Percentiles rank a stretch among this genome's conserved stretches.
Conservation (phyloP, 2,329 filamentous ascomycete genomes). For the Ramularia collo-cygni region DNA sequence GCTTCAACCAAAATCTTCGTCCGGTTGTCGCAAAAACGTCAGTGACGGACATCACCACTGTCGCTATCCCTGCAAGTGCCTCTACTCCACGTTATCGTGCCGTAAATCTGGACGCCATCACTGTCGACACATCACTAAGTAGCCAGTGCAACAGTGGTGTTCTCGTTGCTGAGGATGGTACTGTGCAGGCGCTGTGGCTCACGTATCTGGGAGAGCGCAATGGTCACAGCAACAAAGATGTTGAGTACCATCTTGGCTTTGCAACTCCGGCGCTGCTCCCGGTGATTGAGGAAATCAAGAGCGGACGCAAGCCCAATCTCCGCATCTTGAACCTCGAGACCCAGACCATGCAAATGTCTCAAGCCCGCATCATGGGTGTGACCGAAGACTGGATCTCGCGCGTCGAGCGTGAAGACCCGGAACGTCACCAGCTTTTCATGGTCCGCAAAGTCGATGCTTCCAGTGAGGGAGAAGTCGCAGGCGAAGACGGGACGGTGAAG, state of each 20-base stretch:
- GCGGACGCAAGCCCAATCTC: slow-evolving; percentile 69
- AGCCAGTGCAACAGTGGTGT: slow-evolving; percentile 92
- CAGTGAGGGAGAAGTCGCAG: not conserved
- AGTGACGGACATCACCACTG: slow-evolving; percentile 94
- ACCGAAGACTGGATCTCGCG: slow-evolving; percentile 92
- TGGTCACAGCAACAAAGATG: slow-evolving; percentile 71
- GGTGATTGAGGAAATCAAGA: slow-evolving; percentile 79
- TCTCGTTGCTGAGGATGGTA: slow-evolving; percentile 79
- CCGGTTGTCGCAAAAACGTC: slow-evolving; percentile 91
- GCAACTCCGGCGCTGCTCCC: slow-evolving; percentile 82
- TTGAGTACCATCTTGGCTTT: slow-evolving; percentile 92
- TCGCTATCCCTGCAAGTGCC: slow-evolving; percentile 89
- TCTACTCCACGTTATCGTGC: slow-evolving; percentile 88
- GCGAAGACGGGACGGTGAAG: slow-evolving; percentile 28
- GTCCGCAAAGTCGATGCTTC: slow-evolving; percentile 75
- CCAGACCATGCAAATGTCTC: slow-evolving; percentile 91
- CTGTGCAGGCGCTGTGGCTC: slow-evolving; percentile 91
- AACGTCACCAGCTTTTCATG: slow-evolving; percentile 97
- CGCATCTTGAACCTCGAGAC: slow-evolving; percentile 92
- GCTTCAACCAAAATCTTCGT: slow-evolving; percentile 93
- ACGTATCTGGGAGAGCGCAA: slow-evolving; percentile 91
- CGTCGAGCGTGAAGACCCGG: slow-evolving; percentile 79
- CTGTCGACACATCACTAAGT: slow-evolving; percentile 86
- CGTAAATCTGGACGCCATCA: slow-evolving; percentile 94
- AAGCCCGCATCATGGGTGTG: slow-evolving; percentile 94